These are phyloP conservation scores for Aspergillus felis DNA, from an alignment of 2,329 filamentous ascomycete genomes.

Conservation along the genomic window DNA sequence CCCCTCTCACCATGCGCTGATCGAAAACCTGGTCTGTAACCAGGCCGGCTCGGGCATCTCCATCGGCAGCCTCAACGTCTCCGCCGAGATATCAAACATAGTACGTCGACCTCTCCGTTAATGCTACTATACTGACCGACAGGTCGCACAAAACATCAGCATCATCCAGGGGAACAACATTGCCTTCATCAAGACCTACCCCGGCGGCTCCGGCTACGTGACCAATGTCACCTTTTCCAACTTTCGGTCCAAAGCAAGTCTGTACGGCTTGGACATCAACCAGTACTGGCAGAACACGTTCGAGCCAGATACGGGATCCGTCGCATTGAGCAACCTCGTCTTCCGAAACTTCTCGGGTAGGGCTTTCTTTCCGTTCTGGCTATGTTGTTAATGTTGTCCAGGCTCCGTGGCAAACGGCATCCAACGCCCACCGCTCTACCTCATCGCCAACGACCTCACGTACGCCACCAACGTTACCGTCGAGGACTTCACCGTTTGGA, in stretches of 20 bases:
- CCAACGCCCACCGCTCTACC: slow-evolving; percentile 25
- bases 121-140: background rate
- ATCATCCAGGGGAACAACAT: slow-evolving; percentile 38
- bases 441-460: slow-evolving; percentile 31
- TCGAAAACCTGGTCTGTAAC: slow-evolving; percentile 37
- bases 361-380: too few species aligned
- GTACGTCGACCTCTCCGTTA: slow-evolving; percentile 8
- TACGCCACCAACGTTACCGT: slow-evolving; percentile 30
- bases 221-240: slow-evolving; percentile 32
- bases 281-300: slow-evolving; percentile 26
- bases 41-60: slow-evolving; percentile 36
- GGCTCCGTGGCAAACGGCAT: slow-evolving; percentile 30
- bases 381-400: slow-evolving; percentile 2
- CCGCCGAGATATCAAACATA: slow-evolving; percentile 29
- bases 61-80: slow-evolving; percentile 33
- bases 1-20: slow-evolving; percentile 33
- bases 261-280: slow-evolving; percentile 22
- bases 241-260: slow-evolving; percentile 22
- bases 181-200: slow-evolving; percentile 39
- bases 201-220: slow-evolving; percentile 36
- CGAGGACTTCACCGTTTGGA: slow-evolving; percentile 35
- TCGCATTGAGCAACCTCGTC: slow-evolving; percentile 19
- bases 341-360: slow-evolving; percentile 23
- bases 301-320: slow-evolving; percentile 20
- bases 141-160: slow-evolving; percentile 33